These are phyloP conservation scores for Tricholoma furcatifolium DNA, from an alignment of 768 basidiomycete species.

Conservation along the genomic window DNA sequence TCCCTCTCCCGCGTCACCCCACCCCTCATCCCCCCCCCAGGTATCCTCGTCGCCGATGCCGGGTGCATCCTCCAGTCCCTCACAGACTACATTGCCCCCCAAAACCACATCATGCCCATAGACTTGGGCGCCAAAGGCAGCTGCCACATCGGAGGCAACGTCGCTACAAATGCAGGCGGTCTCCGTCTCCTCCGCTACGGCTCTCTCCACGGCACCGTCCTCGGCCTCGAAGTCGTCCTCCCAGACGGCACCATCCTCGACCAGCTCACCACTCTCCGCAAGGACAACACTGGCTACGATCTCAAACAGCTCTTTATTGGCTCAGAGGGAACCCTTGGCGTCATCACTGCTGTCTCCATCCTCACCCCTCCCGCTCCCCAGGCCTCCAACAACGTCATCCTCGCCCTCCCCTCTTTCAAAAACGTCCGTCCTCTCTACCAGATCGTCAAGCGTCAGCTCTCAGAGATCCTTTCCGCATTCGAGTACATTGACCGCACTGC, in stretches of 20 bases:
- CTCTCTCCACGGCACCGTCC: conserved; percentile 89
- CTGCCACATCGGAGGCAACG: conserved; percentile 97
- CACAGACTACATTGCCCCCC: conserved; percentile 80
- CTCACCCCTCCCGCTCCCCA: conserved; percentile 81
- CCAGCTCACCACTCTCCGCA: conserved; percentile 85
- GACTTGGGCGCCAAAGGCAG: conserved; percentile 96
- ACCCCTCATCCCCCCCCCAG: conserved; percentile 36
- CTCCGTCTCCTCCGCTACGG: conserved; percentile 92
- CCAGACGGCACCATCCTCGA: conserved; percentile 92
- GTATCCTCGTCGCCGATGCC: conserved; percentile 89
- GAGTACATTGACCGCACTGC: conserved; percentile 92
- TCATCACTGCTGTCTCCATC: conserved; percentile 94
- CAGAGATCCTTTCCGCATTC: conserved; percentile 96
- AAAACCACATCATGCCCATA: conserved; percentile 94
- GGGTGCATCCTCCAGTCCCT: conserved; percentile 91
- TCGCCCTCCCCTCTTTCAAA: conserved; percentile 84
- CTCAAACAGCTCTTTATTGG: conserved; percentile 98
- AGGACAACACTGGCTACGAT: conserved; percentile 99
- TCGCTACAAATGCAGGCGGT: conserved; percentile 98
- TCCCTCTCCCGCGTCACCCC: conserved; percentile 5
- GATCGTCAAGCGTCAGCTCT: conserved; percentile 76
- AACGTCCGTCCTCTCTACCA: conserved; percentile 86
- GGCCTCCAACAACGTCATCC: conserved; percentile 88
- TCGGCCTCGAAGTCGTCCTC: conserved; percentile 94
- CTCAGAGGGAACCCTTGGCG: conserved; percentile 92